phyloP scores from a whole-genome alignment of 1,284 basidiomycete genomes.

The Rhizoctonia solani region DNA sequence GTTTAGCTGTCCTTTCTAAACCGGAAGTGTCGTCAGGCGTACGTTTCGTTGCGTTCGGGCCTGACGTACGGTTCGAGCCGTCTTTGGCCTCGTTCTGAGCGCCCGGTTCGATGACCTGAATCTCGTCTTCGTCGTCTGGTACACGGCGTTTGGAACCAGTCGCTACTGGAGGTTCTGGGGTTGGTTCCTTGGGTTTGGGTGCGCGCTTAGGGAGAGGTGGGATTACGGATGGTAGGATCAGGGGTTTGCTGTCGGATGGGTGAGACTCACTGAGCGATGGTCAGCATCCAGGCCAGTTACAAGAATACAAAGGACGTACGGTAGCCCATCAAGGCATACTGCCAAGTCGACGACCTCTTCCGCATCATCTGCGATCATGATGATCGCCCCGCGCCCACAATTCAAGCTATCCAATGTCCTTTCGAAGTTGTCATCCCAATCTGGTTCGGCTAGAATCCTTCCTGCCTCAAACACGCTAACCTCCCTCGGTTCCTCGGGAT shows the following conservation, averaged over 20 bases:
- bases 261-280: slow-evolving; percentile 54
- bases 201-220: slow-evolving; percentile 60
- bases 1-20: slow-evolving; percentile 20
- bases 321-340: slow-evolving; percentile 68
- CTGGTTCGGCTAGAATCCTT: slow-evolving; percentile 80
- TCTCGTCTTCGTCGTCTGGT: slow-evolving; percentile 26
- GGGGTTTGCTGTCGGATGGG: slow-evolving; percentile 52
- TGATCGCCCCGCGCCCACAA: slow-evolving; percentile 74
- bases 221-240: slow-evolving; percentile 64
- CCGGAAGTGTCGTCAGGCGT: slow-evolving; percentile 8
- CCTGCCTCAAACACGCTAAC: slow-evolving; percentile 88
- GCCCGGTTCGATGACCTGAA: slow-evolving; percentile 25
- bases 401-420: slow-evolving; percentile 73
- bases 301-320: slow-evolving; percentile 60
- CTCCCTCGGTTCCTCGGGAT: slow-evolving; percentile 54
- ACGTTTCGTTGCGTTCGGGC: slow-evolving; percentile 24
- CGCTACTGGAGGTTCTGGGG: slow-evolving; percentile 48
- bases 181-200: slow-evolving; percentile 46
- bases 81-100: neutral
- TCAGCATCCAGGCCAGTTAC: slow-evolving; percentile 14
- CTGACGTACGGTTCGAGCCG: slow-evolving; percentile 3
- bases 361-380: slow-evolving; percentile 88
- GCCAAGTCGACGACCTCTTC: slow-evolving; percentile 74
- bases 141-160: slow-evolving; percentile 10
- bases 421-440: slow-evolving; percentile 84